Evolutionary conservation across 495 filamentous ascomycete genomes (phyloP), one percentile per base, ranked within the genome.

Genomic region (Cercophora newfieldiana): DNA sequence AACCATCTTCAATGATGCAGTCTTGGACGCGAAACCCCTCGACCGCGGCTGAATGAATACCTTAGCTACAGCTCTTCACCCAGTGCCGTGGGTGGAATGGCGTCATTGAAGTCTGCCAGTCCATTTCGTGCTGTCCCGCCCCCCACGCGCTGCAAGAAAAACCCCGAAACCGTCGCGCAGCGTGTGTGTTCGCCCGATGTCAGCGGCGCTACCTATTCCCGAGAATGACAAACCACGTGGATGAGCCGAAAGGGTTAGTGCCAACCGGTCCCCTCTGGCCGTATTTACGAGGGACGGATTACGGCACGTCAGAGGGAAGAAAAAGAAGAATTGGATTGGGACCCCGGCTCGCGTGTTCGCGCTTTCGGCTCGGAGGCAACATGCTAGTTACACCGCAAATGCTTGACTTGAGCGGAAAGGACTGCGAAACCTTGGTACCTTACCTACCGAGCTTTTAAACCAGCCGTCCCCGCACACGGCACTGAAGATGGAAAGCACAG

Each of bases 291-390:
- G 37, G 10, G 10, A 44, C 10, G 37, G 37, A 6, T 44, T 44
- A 44, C 37, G 12, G 37, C 37, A 6, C 2, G 3, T n/a, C n/a
- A n/a, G n/a, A n/a, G n/a, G 10, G 37, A 14, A 44, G 30, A 4
- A 33, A 12, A 44, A 44, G n/a, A n/a, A n/a, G n/a, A 54, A 25
- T 25, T 24, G 50, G 25, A 28, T 16, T 53, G 50, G 33, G 16
- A 31, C 19, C 21, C 58, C 24, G 33, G 30, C 37, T n/a, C 19
- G 31, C 58, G 58, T 22, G 58, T 37, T 60, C 58, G 58, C 58
- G 58, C 55, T 60, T 37, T 60, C 58, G 58, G 58, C 37, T 14
- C 12, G 26, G 18, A 8, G 24, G 18, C 26, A 3, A 29, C 8
- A n/a, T 7, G 10, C 28, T 18, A 10, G 14, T 18, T 18, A 5